Base-by-base conservation (phyloP, 805 yeast genomes). In the Yarrowia yakushimensis region DNA sequence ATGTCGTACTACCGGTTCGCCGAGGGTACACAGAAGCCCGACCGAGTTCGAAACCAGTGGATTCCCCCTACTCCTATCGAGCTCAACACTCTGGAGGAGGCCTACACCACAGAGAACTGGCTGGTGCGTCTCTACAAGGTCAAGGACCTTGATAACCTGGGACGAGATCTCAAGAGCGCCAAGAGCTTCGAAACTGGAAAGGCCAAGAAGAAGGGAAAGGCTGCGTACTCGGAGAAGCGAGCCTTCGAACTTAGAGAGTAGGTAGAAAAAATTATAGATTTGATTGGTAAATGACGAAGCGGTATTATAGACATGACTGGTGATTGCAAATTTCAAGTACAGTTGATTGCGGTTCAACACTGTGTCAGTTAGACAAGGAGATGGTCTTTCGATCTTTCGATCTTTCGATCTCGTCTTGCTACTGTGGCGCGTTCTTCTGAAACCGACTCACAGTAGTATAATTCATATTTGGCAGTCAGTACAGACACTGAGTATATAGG, bases 31-130 rank as follows among this genome's bases (percentile, higher is more conserved):
- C 85, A 80, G 63, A 90, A 87, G 31, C 70, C 76, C 13, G 99
- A 94, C 79, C 83, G 97, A 71, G 97, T 92, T 8, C 88, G 99
- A 76, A 82, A 85, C 67, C 98, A 94, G 77, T 78, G 76, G 64
- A 85, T 94, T 66, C 83, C 85, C 12, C 72, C 76, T 1, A 70
- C 71, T 59, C 78, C 82, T 43, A 81, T 81, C 33, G 79, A 82
- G 41, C 79, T 93, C 69, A 86, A 86, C 71, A 86, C 86, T 60
- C 79, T 93, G 41, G 98, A 94, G 70, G 99, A 94, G 79, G 99
- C 87, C 0, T 94, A 86, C 77, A 94, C 99, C 1, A 81, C 93
- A 50, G 96, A 91, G 72, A 96, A 94, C 80, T 96, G 97, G 97
- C 82, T 94, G 68, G 97, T 94, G 18, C 85, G 99, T 77, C 83